Base-by-base conservation (phyloP, 179 eudicot species). In the Spinacia oleracea region DNA sequence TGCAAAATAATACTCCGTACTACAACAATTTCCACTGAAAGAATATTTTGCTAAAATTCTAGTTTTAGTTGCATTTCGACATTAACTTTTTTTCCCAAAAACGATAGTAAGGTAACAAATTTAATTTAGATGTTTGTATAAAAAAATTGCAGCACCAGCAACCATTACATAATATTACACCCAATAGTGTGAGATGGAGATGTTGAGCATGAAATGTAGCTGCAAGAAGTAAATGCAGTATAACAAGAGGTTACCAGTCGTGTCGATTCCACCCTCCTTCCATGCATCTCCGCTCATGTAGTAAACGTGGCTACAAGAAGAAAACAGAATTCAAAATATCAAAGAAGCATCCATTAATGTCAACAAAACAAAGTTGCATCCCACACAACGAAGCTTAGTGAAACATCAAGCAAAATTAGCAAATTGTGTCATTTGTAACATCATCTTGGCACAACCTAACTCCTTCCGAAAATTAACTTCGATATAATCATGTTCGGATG, bases 231-330 rank as follows among this genome's bases (percentile, higher is more conserved):
- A 48, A 67, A 59, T 27, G 31, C 31, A 68, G 80, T 82, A 71
- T 48, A 81, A 71, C 46, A 56, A 77, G 84, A 77, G 81, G 83
- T 86, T 86, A 96, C 99, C 99, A 63, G 98, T 96, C 55, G 96
- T 97, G 87, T 96, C 99, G 65, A 96, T 96, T 64, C 99, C 99
- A 83, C 99, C 99, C 79, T 96, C 99, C 88, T 96, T 96, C 99
- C 99, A 96, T 79, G 97, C 96, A 86, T 96, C 99, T 43, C 99
- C 98, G 77, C 99, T 96, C 99, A 93, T 92, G 90, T 96, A 96
- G 84, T 92, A 93, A 72, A 93, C 89, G 89, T 96, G 99, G 89
- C 99, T 96, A 84, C 77, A 84, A 77, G 83, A 35, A 45, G 15
- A 15, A 74, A 69, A 83, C 9, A n/a, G 43, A 25, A 46, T 73